Evolutionary conservation across 805 yeast species (phyloP).

Genomic region (Ogataea chonburiensis): DNA sequence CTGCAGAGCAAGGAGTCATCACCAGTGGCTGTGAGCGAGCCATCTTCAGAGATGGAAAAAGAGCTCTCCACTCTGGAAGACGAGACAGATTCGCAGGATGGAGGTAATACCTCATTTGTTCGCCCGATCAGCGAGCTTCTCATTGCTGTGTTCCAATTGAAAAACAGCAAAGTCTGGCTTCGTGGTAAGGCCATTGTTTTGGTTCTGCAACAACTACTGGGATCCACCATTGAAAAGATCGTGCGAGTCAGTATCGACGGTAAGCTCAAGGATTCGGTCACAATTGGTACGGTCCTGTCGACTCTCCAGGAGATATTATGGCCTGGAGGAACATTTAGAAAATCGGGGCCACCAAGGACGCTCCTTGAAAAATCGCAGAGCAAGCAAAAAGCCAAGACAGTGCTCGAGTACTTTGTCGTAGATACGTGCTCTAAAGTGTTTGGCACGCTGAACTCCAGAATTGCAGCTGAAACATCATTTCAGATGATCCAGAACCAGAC

Average conservation of each 20-base stretch:
- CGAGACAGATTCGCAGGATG: conserved; percentile 9
- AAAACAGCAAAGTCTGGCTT: conserved; percentile 67
- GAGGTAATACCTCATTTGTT: conserved; percentile 50
- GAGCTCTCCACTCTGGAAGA: conserved; percentile 55
- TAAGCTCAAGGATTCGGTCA: conserved; percentile 41
- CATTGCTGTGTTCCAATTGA: conserved; percentile 63
- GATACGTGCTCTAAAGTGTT: conserved; percentile 73
- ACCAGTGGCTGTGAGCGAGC: conserved; percentile 21
- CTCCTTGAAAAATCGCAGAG: conserved; percentile 50
- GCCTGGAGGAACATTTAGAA: conserved; percentile 54
- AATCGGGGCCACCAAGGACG: conserved; percentile 45
- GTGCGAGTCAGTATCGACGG: conserved; percentile 45
- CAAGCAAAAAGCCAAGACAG: conserved; percentile 53
- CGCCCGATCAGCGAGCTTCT: conserved; percentile 80
- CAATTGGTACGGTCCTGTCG: conserved; percentile 41
- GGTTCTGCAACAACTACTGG: conserved; percentile 79
- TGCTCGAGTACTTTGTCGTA: conserved; percentile 55
- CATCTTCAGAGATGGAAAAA: conserved; percentile 45
- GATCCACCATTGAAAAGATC: conserved; percentile 77
- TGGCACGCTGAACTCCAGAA: conserved; percentile 61
- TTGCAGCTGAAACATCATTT: conserved; percentile 61
- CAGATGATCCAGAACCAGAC: conserved; percentile 71
- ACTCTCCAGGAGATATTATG: conserved; percentile 36
- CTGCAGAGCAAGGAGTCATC: conserved; percentile 7
- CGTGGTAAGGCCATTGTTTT: conserved; percentile 82